Conservation (phyloP, 2,329 filamentous ascomycete genomes). For the Colletotrichum noveboracense region DNA sequence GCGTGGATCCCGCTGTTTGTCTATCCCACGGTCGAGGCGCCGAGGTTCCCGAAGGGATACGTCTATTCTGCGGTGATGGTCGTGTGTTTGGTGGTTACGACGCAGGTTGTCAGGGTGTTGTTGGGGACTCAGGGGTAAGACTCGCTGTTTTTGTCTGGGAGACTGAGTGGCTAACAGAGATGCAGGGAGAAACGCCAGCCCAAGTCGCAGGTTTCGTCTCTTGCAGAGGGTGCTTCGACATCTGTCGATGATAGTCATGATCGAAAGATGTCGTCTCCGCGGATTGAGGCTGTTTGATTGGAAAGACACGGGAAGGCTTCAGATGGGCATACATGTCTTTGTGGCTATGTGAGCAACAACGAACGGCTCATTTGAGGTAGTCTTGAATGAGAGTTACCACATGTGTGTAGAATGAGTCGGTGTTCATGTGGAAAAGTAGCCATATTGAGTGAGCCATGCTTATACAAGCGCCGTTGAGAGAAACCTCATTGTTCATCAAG, state of each 20-base stretch:
- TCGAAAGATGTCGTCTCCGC: background rate
- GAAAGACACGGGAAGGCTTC: background rate
- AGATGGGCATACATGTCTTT: background rate
- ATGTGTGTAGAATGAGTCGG: background rate
- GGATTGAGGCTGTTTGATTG: background rate
- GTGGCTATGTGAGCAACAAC: background rate
- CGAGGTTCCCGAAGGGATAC: constrained; percentile 47
- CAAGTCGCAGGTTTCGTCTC: background rate
- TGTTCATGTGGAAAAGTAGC: background rate
- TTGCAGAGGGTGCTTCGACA: background rate
- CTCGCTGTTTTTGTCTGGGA: accelerated
- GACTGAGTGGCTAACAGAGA: background rate
- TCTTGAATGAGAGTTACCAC: background rate
- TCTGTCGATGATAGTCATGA: background rate
- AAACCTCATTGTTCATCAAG: background rate
- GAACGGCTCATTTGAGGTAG: background rate
- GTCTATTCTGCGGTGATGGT: constrained; percentile 39
- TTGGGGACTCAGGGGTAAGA: constrained; percentile 2
- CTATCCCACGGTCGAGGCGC: constrained; percentile 50
- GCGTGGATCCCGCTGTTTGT: constrained; percentile 60
- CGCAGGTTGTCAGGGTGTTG: constrained; percentile 27
- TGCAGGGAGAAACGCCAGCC: background rate
- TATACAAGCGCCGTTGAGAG: background rate
- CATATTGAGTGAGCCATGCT: background rate
- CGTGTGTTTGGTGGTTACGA: constrained; percentile 31